Base-by-base conservation (phyloP, 768 basidiomycete species). In the Auricularia sp. region DNA sequence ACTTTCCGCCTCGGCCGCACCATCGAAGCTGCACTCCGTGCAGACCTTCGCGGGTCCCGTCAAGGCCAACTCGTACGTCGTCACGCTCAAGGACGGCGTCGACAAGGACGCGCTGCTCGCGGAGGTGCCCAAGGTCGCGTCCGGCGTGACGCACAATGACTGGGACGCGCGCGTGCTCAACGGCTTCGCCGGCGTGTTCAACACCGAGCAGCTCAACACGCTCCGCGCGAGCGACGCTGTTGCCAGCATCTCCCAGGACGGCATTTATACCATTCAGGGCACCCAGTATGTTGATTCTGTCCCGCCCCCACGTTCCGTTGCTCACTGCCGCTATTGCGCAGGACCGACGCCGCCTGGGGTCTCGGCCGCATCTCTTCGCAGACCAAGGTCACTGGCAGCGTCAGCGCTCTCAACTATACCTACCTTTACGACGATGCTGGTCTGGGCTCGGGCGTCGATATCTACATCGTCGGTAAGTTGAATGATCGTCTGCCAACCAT, bases 281-380 rank as follows among this genome's bases (percentile, higher is more conserved):
- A 34, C 29, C 8, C 56, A 59, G 56, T 59, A 59, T 18, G 56
- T 35, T 35, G 23, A 12, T 36, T 23, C 12, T 36, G 29, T 21
- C 36, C 10, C 11, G 29, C n/a, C 3, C 42, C 8, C 21, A 42
- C 36, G 61, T 6, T 8, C 7, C 39, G 18, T 35, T 16, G 4
- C 43, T 60, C 58, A 64, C 56, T 39, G 6, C 23, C 21, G 18
- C n/a, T 16, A 23, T 11, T 61, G 3, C 56, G 21, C 14, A 61
- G 61, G 36, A 62, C 61, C 61, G 60, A 65, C 53, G 65, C 67
- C 8, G 60, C 67, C 7, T 67, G 67, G 67, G 67, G 67, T 39
- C 58, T 67, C 3, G 44, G 47, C 14, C 61, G 67, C 29, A 54
- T 67, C 36, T 56, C 47, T 7, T 64, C 65, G 39, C 14, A 29